phyloP scores from a whole-genome alignment of 129 eudicot species.

The Centrapalus pauciflorus region DNA sequence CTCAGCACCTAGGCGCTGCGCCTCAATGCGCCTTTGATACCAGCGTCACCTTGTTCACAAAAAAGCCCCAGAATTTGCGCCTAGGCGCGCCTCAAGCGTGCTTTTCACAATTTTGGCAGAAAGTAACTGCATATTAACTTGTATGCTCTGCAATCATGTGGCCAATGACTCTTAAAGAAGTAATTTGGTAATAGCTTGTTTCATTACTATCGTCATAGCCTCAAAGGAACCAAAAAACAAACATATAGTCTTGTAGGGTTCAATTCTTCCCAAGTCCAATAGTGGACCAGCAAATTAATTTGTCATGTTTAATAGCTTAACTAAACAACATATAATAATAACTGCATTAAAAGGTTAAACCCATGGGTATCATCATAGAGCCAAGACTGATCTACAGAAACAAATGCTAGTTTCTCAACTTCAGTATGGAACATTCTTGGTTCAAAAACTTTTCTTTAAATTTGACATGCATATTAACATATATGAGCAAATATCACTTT shows the following conservation, averaged over 20 bases:
- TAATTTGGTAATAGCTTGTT: conserved; percentile 3
- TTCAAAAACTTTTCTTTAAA: neutral
- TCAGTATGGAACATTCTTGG: neutral
- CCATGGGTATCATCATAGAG: no score
- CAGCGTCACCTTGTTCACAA: no score
- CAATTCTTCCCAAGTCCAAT: neutral
- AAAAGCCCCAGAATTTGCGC: no score
- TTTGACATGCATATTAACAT: neutral
- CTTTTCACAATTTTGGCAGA: no score
- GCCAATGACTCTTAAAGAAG: neutral
- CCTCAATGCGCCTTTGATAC: no score
- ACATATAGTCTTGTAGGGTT: conserved; percentile 2
- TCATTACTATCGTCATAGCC: neutral
- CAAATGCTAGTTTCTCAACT: neutral
- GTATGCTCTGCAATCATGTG: conserved; percentile 1
- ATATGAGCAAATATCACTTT: neutral
- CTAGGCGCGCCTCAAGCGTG: no score
- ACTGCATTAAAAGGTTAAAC: neutral
- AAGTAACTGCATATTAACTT: neutral
- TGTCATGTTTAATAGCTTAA: neutral
- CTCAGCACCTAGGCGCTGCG: no score
- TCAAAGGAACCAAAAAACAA: neutral
- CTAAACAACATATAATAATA: neutral
- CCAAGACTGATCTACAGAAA: neutral
- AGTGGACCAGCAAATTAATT: neutral